Base-by-base conservation (phyloP, 2,329 filamentous ascomycete genomes). In the Conoideocrella luteorostrata region DNA sequence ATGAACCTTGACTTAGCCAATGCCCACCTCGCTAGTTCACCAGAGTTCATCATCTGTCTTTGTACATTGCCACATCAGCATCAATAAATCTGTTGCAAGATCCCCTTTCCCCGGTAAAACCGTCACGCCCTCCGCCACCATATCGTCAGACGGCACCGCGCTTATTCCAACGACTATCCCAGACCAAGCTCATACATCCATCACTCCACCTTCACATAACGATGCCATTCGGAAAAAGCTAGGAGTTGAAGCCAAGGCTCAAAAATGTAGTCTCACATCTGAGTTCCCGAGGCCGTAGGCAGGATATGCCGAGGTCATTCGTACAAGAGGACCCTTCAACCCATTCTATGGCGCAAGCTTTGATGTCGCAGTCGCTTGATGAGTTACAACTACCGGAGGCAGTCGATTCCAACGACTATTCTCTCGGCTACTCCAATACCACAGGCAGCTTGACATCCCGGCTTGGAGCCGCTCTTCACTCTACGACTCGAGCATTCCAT, bases 181-280 rank as follows among this genome's bases (percentile, higher is more conserved):
- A n/a, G n/a, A n/a, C 11, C 22, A 6, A 28, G 6, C 4, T 15
- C 15, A 10, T 22, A 12, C 12, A 5, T 13, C 23, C 32, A 15
- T 6, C 13, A 13, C 9, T 13, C 24, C 18, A n/a, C 7, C 32
- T 7, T n/a, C 32, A 38, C 7, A 12, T 26, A 32, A 43, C 26
- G 11, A 43, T 43, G 34, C 41, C 41, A 22, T 33, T 43, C 18
- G 32, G 40, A 15, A 36, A 20, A 28, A 9, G 18, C 41, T 43
- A 37, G 33, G 41, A 30, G 34, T 23, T 38, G 11, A 38, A 33
- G 24, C 34, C 41, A 38, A 30, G 37, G 26, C 34, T 39, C 34
- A 43, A 32, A 26, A n/a, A n/a, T n/a, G n/a, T n/a, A n/a, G n/a
- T n/a, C n/a, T n/a, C n/a, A n/a, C n/a, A n/a, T n/a, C n/a, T n/a